Evolutionary conservation across 805 yeast species (phyloP), one percentile per base, ranked within the genome.

Genomic region (Myxozyma vanderwaltii): DNA sequence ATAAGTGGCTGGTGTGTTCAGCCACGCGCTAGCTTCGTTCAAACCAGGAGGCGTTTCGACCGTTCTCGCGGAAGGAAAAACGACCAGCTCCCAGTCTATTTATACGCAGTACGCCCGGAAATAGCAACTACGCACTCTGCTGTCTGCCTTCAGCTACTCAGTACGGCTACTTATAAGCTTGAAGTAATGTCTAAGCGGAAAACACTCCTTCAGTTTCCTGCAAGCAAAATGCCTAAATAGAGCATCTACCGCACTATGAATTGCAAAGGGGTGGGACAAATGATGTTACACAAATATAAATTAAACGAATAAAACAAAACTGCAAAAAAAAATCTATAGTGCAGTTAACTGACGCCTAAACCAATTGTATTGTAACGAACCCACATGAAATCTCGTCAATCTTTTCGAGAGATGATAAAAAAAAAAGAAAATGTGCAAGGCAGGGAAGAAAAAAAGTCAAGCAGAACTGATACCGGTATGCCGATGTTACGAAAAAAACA

Each of bases 321-420:
- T 29, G 10, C 6, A 29, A 29, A 6, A 29, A 29, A 10, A 29
- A 29, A 7, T 38, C 41, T 38, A 38, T 38, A 38, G 21, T 38
- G 10, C 33, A 38, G n/a, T 38, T 38, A 38, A 38, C 33, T 29
- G 33, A 46, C 51, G 51, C 51, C 51, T 35, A 17, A 46, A 15
- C 47, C 47, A n/a, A n/a, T n/a, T n/a, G n/a, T n/a, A 2, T 43
- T 43, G 47, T 23, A 46, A 46, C 50, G 17, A 46, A 27, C 23
- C n/a, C 23, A 21, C 41, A 49, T 17, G 4, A 36, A 19, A 7
- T 29, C 33, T 38, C 36, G 8, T 23, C 36, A n/a, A 36, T 21
- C 38, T 21, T 33, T 3, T 17, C 43, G 35, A 49, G 13, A 13
- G 36, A 19, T 7, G n/a, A n/a, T n/a, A 33, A 21, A 24, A 46